phyloP scores from a whole-genome alignment of 768 basidiomycete genomes.

The Wakefieldia striispora region DNA sequence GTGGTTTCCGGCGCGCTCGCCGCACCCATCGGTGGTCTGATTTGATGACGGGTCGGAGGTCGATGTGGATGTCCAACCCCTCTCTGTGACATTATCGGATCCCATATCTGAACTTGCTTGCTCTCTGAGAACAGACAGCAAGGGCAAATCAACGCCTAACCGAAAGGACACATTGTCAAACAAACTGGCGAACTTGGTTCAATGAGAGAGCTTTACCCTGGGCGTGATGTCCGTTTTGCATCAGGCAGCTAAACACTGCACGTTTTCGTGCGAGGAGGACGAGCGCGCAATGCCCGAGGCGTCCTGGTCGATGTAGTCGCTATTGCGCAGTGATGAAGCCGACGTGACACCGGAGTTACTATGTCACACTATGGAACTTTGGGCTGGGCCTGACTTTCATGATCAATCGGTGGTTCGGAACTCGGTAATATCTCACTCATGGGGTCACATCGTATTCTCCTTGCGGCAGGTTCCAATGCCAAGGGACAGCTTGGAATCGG shows the following conservation, averaged over 20 bases:
- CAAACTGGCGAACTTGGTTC: neutral
- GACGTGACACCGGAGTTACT: constrained; percentile 12
- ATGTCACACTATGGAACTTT: neutral
- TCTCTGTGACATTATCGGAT: constrained; percentile 57
- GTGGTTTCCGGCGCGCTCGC: constrained; percentile 30
- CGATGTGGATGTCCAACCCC: constrained; percentile 47
- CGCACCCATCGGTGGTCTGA: constrained; percentile 33
- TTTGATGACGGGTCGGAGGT: constrained; percentile 49
- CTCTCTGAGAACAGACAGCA: constrained; percentile 15
- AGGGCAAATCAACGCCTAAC: constrained; percentile 19
- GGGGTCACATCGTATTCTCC: constrained; percentile 19
- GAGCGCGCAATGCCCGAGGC: constrained; percentile 1
- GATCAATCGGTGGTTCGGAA: too few species aligned
- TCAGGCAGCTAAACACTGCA: neutral
- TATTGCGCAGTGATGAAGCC: constrained; percentile 7
- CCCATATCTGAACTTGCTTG: constrained; percentile 31
- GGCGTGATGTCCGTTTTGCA: constrained; percentile 31
- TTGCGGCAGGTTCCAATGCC: constrained; percentile 49
- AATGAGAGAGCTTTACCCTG: constrained; percentile 19
- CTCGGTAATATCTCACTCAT: neutral
- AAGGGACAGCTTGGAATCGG: constrained; percentile 46
- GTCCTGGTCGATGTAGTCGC: constrained; percentile 3
- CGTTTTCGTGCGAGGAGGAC: neutral
- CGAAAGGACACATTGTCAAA: constrained; percentile 1
- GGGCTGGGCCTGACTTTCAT: too few species aligned